phyloP scores from a whole-genome alignment of 345 rosid species.

The Eutrema japonicum region DNA sequence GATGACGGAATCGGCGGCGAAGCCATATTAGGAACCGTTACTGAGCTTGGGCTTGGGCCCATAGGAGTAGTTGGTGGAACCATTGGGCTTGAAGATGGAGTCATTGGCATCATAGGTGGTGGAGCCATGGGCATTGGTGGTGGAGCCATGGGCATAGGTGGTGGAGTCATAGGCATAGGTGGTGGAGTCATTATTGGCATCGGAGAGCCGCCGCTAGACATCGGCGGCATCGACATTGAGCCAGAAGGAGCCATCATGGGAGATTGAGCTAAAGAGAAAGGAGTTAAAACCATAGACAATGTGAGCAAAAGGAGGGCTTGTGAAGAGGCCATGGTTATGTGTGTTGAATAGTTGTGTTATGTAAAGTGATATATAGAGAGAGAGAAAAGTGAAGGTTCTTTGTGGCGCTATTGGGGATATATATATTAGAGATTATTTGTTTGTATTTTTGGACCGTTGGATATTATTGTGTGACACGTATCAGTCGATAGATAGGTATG shows the following conservation, averaged over 20 bases:
- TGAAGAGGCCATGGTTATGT: constrained; percentile 40
- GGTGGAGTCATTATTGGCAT: constrained; percentile 44
- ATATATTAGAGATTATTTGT: constrained; percentile 15
- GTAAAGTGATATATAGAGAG: constrained; percentile 39
- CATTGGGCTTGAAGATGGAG: constrained; percentile 40
- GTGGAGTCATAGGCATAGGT: constrained; percentile 39
- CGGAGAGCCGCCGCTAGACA: constrained; percentile 33
- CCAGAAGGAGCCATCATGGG: constrained; percentile 48
- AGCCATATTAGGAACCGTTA: constrained; percentile 24
- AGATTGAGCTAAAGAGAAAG: constrained; percentile 40
- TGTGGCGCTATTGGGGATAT: constrained; percentile 4
- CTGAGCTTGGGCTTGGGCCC: constrained; percentile 22
- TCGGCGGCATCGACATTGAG: constrained; percentile 45
- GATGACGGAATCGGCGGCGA: constrained; percentile 38
- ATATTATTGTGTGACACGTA: constrained; percentile 34
- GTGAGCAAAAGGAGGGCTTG: constrained; percentile 32
- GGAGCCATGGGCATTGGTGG: constrained; percentile 38
- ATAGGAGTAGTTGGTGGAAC: constrained; percentile 2
- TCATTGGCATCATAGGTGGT: constrained; percentile 38
- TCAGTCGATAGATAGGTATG: constrained; percentile 31
- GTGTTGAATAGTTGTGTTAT: constrained; percentile 21
- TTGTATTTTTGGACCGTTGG: constrained; percentile 26
- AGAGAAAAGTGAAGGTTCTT: constrained; percentile 40
- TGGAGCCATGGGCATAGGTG: constrained; percentile 38
- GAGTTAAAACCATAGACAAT: constrained; percentile 34